Conservation (phyloP, 768 basidiomycete species). For the Boletus pseudo-olivaceus region DNA sequence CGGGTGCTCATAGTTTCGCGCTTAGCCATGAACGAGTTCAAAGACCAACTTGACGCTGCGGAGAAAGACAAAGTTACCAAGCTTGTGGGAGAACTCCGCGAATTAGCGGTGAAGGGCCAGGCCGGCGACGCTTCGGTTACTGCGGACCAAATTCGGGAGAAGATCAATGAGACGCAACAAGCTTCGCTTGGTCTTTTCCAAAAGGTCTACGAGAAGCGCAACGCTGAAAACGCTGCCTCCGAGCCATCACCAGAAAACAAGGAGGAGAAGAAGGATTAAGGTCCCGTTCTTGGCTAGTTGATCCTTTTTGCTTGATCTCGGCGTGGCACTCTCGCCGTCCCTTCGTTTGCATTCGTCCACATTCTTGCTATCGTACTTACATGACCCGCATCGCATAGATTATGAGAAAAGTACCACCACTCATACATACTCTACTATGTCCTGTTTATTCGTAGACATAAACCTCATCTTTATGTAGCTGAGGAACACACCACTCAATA, state of each 20-base stretch:
- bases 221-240: slow-evolving; percentile 60
- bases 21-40: slow-evolving; percentile 92
- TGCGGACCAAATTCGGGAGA: slow-evolving; percentile 85
- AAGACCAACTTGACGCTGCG: slow-evolving; percentile 87
- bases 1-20: slow-evolving; percentile 2
- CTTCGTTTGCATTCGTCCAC: slow-evolving; percentile 21
- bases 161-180: slow-evolving; percentile 90
- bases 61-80: slow-evolving; percentile 95
- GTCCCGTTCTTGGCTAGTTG: neutral
- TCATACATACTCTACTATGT: slow-evolving; percentile 23
- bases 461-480: slow-evolving; percentile 9
- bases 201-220: slow-evolving; percentile 94
- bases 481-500: slow-evolving; percentile 28
- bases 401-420: slow-evolving; percentile 30
- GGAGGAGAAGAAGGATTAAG: slow-evolving; percentile 85
- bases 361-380: slow-evolving; percentile 2
- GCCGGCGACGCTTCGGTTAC: slow-evolving; percentile 76
- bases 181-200: slow-evolving; percentile 97
- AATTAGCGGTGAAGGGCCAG: slow-evolving; percentile 87
- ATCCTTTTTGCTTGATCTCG: slow-evolving; percentile 9
- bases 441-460: slow-evolving; percentile 14
- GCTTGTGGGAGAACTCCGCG: slow-evolving; percentile 83
- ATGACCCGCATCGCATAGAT: slow-evolving; percentile 25
- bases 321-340: slow-evolving; percentile 20
- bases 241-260: slow-evolving; percentile 42